Base-by-base conservation (phyloP, 2,329 filamentous ascomycete genomes). In the Albophoma yamanashiensis region DNA sequence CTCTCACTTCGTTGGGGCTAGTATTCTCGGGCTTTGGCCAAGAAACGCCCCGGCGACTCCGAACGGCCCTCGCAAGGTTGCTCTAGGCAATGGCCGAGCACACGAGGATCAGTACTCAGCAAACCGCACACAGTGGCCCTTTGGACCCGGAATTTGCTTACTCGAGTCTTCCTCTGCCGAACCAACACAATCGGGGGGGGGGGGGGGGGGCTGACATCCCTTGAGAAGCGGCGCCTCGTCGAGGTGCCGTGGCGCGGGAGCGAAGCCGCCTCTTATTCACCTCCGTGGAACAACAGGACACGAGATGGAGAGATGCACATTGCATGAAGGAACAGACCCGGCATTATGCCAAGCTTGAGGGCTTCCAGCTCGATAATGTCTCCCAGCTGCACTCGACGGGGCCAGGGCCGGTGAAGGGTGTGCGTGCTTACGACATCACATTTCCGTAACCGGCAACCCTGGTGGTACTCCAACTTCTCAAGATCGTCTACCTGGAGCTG, bases 371-470 rank as follows among this genome's bases (percentile, higher is more conserved):
- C 34, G 34, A 2, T 36, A 11, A 7, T 36, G 34, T 36, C 34
- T 36, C 34, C 9, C 34, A 8, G 9, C 34, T 38, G 11, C 11
- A 14, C 36, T 38, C 11, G 36, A 38, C 36, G 36, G 11, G 14
- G 11, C 3, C 36, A 38, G 11, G 9, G 12, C 3, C 11, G 36
- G 11, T 36, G 6, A 11, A 3, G 3, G 3, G 8, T 38, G 36
- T 69, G 76, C 61, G 81, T 82, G 2, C 68, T 87, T 11, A 38
- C 34, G 34, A 36, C 34, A 36, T 36, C 7, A 36, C 11, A 7
- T 3, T 11, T 36, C 7, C 9, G 62, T 82, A 86, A 67, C 82
- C 83, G 3, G 76, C 85, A 22, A 72, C 82, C 9, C 64, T 85
- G 52, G 77, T 76, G 1, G 71, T 83, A 39, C 66, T 85, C 12